phyloP scores from a whole-genome alignment of 176 grass and related monocot genomes.

The Themeda triandra region DNA sequence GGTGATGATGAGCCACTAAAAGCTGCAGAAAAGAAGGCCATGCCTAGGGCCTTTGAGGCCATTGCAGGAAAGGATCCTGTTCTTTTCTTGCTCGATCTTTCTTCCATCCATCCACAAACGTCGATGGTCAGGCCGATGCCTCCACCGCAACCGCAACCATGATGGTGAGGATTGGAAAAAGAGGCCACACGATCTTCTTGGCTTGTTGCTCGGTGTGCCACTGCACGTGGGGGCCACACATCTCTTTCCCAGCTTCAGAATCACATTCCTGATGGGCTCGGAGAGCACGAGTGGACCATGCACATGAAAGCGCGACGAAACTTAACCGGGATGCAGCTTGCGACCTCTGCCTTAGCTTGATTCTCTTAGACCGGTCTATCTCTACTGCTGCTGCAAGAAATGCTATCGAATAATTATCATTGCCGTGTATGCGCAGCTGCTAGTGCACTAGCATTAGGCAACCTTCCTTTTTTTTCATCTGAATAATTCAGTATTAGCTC shows the following conservation, averaged over 20 bases:
- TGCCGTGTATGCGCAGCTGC: background rate
- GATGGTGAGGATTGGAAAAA: background rate
- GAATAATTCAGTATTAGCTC: background rate
- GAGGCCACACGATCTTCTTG: background rate
- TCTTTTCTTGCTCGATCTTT: slow-evolving; percentile 52
- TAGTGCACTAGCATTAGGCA: background rate
- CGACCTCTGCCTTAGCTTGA: background rate
- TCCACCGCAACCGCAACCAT: background rate
- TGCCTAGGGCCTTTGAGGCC: slow-evolving; percentile 16
- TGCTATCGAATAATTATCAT: background rate
- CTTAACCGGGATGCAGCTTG: slow-evolving; percentile 30
- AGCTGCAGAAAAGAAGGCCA: background rate
- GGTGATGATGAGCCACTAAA: background rate
- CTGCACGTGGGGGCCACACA: background rate
- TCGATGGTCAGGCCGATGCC: background rate
- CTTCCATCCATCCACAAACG: slow-evolving; percentile 31
- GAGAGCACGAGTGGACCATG: background rate
- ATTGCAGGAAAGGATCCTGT: slow-evolving; percentile 40
- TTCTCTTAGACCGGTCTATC: background rate
- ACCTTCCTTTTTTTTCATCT: background rate
- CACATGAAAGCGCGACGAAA: background rate
- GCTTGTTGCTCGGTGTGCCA: background rate
- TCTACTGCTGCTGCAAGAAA: background rate
- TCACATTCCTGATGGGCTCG: slow-evolving; percentile 6
- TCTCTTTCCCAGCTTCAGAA: background rate